Evolutionary conservation across 2,329 filamentous ascomycete species (phyloP).

Genomic region (Dryadomyces quercivorus): DNA sequence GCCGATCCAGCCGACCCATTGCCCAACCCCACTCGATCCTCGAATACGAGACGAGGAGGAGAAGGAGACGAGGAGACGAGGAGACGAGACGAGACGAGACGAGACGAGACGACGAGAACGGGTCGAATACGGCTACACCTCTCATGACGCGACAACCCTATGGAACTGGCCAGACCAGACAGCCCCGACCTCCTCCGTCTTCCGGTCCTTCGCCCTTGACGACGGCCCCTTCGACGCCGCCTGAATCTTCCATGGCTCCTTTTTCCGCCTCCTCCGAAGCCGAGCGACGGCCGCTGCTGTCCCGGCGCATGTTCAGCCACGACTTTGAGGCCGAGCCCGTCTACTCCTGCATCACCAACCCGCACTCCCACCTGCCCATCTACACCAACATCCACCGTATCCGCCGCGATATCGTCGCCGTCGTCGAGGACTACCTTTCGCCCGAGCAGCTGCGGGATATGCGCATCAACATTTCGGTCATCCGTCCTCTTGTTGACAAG

Average conservation of each 20-base stretch:
- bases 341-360: constrained; percentile 42
- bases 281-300: constrained; percentile 11
- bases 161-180: no score
- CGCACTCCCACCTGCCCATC: constrained; percentile 53
- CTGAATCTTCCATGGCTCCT: background rate
- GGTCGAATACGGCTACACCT: no score
- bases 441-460: constrained; percentile 69
- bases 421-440: constrained; percentile 52
- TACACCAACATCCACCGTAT: constrained; percentile 70
- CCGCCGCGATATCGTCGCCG: constrained; percentile 48
- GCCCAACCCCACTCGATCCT: no score
- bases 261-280: background rate
- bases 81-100: no score
- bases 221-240: background rate
- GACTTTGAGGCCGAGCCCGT: constrained; percentile 27
- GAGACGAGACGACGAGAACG: no score
- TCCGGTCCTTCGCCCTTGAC: no score
- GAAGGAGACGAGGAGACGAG: no score
- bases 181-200: background rate
- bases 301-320: constrained; percentile 24
- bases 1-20: no score
- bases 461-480: constrained; percentile 68
- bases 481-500: constrained; percentile 73
- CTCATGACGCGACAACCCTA: no score
- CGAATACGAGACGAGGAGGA: no score